Conservation (phyloP, 2,329 filamentous ascomycete species). For the Lasiodiplodia sp. region DNA sequence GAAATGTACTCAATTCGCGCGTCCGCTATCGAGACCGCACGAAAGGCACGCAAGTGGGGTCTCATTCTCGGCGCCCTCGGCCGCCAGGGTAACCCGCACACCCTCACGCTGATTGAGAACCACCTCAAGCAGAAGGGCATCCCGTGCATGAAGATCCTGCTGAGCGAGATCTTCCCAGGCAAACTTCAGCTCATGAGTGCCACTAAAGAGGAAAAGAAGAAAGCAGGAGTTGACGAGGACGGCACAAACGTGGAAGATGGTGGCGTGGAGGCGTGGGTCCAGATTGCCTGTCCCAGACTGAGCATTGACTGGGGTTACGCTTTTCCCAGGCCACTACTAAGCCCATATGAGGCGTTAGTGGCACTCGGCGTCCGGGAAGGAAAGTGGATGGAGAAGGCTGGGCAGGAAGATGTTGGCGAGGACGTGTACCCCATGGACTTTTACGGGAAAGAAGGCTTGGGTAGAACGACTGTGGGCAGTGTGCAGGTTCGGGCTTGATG, state of each 20-base stretch:
- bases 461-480: constrained; percentile 67
- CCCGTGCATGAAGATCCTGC: constrained; percentile 81
- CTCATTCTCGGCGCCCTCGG: constrained; percentile 92
- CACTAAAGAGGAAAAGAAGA: background rate
- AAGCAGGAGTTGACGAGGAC: constrained; percentile 55
- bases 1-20: constrained; percentile 86
- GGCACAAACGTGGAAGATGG: constrained; percentile 30
- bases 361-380: constrained; percentile 81
- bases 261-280: constrained; percentile 97
- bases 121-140: constrained; percentile 75
- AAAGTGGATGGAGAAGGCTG: constrained; percentile 63
- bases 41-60: constrained; percentile 86
- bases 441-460: constrained; percentile 89
- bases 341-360: constrained; percentile 93
- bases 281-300: constrained; percentile 93
- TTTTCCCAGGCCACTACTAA: constrained; percentile 85
- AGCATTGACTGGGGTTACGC: constrained; percentile 99
- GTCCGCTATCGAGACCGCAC: constrained; percentile 77
- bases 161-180: constrained; percentile 95
- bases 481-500: background rate
- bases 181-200: constrained; percentile 85
- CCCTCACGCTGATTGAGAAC: constrained; percentile 83
- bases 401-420: constrained; percentile 45
- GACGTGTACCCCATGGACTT: constrained; percentile 97
- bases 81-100: constrained; percentile 94